Evolutionary conservation across 23 red algal species (phyloP).

Genomic region (Cyanidium caldarium): DNA sequence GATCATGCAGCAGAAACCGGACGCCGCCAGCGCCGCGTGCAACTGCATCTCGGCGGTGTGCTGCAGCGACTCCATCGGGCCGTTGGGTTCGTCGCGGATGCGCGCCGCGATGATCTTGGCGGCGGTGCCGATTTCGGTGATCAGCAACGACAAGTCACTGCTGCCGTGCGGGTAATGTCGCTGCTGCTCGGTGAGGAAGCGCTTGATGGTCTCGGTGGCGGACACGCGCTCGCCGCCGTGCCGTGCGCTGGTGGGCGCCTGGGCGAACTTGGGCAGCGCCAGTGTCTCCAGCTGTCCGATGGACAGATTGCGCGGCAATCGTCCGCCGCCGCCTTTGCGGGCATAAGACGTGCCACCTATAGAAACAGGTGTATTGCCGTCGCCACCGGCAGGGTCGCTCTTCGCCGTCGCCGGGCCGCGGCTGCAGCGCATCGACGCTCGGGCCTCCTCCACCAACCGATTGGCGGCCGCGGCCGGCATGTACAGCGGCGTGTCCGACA

Average conservation of each 20-base stretch:
- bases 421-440: not conserved
- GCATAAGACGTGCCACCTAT: too few species aligned
- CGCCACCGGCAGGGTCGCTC: not conserved
- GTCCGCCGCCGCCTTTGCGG: not conserved
- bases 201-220: slow-evolving; percentile 70
- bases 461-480: not conserved
- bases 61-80: slow-evolving; percentile 27
- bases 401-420: too few species aligned
- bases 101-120: slow-evolving; percentile 78
- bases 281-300: slow-evolving; percentile 1
- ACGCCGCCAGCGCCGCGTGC: slow-evolving; percentile 76
- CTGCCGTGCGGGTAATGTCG: slow-evolving; percentile 87
- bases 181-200: slow-evolving; percentile 85
- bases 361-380: too few species aligned
- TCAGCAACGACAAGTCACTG: slow-evolving; percentile 69
- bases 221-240: not conserved
- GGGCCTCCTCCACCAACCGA: not conserved
- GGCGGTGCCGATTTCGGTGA: slow-evolving; percentile 80
- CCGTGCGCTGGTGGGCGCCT: not conserved
- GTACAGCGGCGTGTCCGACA: slow-evolving; percentile 23
- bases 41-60: slow-evolving; percentile 71
- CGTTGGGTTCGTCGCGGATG: slow-evolving; percentile 61
- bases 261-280: not conserved
- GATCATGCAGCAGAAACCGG: slow-evolving; percentile 90
- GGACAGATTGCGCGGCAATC: not conserved